Evolutionary conservation across 331 rosid genomes (phyloP).

Genomic region (Dryas integrifolia): DNA sequence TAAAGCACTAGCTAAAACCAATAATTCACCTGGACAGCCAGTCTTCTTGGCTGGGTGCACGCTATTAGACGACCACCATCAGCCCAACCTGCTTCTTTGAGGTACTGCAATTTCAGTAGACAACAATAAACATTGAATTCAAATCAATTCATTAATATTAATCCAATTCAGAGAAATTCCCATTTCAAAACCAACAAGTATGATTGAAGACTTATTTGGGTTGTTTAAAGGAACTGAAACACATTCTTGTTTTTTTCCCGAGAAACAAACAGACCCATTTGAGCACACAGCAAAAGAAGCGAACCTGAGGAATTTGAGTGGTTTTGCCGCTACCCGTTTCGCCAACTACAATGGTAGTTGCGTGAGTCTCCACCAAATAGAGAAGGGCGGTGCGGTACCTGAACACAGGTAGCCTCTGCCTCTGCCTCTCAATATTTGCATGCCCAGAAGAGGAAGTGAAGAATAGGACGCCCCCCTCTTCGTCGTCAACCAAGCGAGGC

Average conservation of each 20-base stretch:
- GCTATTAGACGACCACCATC: slow-evolving; percentile 82
- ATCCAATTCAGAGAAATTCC: neutral
- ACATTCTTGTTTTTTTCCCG: neutral
- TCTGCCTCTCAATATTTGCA: slow-evolving; percentile 67
- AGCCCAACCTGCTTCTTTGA: slow-evolving; percentile 93
- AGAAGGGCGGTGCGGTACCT: slow-evolving; percentile 79
- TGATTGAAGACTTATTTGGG: neutral
- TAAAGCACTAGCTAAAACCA: neutral
- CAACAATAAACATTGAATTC: neutral
- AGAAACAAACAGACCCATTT: neutral
- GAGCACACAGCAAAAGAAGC: neutral
- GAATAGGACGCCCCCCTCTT: slow-evolving; percentile 91
- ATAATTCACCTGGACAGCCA: slow-evolving; percentile 79
- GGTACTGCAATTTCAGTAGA: slow-evolving; percentile 46
- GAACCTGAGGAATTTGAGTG: slow-evolving; percentile 95
- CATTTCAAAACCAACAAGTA: neutral
- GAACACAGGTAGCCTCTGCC: slow-evolving; percentile 86
- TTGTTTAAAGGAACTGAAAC: neutral
- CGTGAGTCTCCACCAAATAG: slow-evolving; percentile 74
- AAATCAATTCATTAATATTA: neutral
- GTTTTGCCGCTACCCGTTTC: slow-evolving; percentile 98
- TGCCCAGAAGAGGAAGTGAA: slow-evolving; percentile 58
- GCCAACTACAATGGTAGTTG: slow-evolving; percentile 84
- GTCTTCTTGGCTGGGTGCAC: slow-evolving; percentile 89
- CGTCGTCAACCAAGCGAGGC: slow-evolving; percentile 67